phyloP scores from a whole-genome alignment of 305 asterid species.

The Fraxinus xanthoxyloides region DNA sequence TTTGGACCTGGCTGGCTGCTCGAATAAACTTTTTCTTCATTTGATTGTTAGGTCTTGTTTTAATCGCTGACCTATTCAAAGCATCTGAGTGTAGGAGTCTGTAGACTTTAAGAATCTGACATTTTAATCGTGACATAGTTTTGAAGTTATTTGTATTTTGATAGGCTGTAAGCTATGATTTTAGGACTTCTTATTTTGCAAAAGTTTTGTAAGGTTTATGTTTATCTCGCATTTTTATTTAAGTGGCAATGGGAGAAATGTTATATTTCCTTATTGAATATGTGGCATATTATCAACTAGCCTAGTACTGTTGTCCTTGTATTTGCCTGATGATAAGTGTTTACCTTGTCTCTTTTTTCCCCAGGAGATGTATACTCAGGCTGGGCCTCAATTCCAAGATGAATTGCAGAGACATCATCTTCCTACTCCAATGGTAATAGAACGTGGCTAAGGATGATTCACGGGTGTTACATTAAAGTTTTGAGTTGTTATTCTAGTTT shows the following conservation, averaged over 20 bases:
- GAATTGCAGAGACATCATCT: constrained; percentile 86
- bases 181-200: not conserved
- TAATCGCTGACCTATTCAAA: not conserved
- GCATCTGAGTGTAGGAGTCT: constrained; percentile 5
- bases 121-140: not conserved
- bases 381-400: constrained; percentile 90
- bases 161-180: not conserved
- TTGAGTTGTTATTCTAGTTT: constrained; percentile 10
- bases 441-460: not conserved
- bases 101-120: not conserved
- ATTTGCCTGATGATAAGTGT: not conserved
- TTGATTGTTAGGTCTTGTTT: constrained; percentile 3
- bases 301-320: not conserved
- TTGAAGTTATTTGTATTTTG: not conserved
- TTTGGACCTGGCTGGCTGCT: not conserved
- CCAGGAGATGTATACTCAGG: constrained; percentile 69
- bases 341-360: not conserved
- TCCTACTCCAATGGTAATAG: constrained; percentile 67
- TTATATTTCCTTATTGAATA: not conserved
- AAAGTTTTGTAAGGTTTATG: not conserved
- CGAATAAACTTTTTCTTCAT: not conserved
- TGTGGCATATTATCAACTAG: not conserved
- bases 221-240: not conserved
- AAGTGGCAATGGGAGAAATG: not conserved
- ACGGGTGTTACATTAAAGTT: constrained; percentile 2